A percentile compares a stretch with the other conserved stretches of the same genome.
Evolutionary conservation across 306 rosid species (phyloP).

Genomic region (Vigna hirtella): DNA sequence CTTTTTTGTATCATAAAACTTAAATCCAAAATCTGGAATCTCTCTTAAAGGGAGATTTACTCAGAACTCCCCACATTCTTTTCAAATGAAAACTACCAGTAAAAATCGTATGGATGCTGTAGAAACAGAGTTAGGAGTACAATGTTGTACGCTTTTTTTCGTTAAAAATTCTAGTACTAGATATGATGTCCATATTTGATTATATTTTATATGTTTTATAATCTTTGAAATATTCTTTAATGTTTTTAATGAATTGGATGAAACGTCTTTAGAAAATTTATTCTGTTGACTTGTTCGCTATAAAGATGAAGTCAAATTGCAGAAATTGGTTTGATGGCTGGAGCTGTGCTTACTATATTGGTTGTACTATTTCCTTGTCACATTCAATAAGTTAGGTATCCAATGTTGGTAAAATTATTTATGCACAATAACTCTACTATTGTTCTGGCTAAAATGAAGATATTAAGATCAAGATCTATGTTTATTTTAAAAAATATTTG

Average conservation of each 20-base stretch:
- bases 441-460: too few relatives aligned
- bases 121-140: not conserved
- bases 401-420: not conserved
- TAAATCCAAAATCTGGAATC: too few relatives aligned
- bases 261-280: not conserved
- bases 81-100: not conserved
- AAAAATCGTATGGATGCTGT: not conserved
- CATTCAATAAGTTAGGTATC: conserved; percentile 3
- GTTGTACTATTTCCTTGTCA: not conserved
- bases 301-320: not conserved
- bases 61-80: not conserved
- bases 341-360: not conserved
- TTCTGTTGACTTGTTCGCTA: not conserved
- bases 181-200: not conserved
- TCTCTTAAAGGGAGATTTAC: not conserved
- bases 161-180: too few relatives aligned
- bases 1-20: too few relatives aligned
- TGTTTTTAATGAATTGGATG: not conserved
- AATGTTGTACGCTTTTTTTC: not conserved
- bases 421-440: too few relatives aligned
- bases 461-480: too few relatives aligned
- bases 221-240: not conserved
- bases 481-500: too few relatives aligned
- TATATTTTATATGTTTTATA: not conserved
- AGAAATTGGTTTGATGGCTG: not conserved